Evolutionary conservation across 306 rosid genomes (phyloP), one percentile per base, ranked within the genome.

Genomic region (Gastrolobium villosum): DNA sequence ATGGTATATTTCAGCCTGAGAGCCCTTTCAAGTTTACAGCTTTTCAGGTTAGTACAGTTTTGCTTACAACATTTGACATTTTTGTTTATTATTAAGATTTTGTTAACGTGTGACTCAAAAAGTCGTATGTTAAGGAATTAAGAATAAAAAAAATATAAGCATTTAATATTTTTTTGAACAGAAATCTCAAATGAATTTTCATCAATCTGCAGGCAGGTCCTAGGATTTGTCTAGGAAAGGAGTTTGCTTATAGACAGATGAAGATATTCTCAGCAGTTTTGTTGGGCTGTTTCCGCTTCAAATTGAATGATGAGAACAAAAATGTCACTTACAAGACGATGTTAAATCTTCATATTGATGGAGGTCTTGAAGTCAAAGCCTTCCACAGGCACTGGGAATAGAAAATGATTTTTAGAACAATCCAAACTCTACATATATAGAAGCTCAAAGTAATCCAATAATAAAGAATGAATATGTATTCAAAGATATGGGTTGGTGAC

Each of bases 201-300:
- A 39, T 34, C 66, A 36, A 66, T 39, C 41, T 79, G 76, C 96
- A 90, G 96, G 97, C 96, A 0, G 96, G 97, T 34, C 96, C 90
- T 2, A 76, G 97, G 56, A 86, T 94, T 32, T 94, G 98, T 76
- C 87, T 94, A 0, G 98, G 97, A 44, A 94, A 84, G 72, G 97
- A 92, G 82, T 94, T 94, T 83, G 96, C 98, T 65, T 90, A 89
- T 50, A 88, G 94, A 79, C 96, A 94, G 71, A 85, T 94, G 92
- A 92, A 94, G 87, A 94, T 92, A 83, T 80, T 94, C 54, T 70
- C 86, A 34, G 91, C 97, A 36, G 77, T 86, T 32, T 63, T 92
- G 67, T 44, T 94, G 34, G 76, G 92, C 7, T 81, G 82, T 80
- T 92, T 90, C 57, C 66, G 36, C 37, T 92, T 94, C 84, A 84